Percentiles rank a stretch among this genome's conserved stretches.
phyloP scores from a whole-genome alignment of 805 yeast genomes.

The Starmerella floris region DNA sequence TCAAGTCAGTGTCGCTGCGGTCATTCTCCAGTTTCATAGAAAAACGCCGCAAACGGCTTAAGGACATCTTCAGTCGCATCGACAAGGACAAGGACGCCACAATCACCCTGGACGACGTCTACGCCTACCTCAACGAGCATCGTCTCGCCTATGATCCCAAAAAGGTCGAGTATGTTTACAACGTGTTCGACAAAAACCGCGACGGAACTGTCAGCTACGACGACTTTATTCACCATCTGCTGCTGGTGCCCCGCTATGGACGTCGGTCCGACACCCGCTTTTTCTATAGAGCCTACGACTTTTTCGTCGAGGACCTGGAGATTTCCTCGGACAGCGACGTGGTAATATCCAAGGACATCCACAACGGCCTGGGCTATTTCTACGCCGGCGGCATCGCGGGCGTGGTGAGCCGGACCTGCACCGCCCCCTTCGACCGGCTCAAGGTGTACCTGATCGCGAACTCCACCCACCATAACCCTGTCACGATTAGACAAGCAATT shows the following conservation, averaged over 20 bases:
- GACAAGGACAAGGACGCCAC: slow-evolving; percentile 20
- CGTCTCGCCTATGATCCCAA: slow-evolving; percentile 40
- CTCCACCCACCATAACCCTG: slow-evolving; percentile 24
- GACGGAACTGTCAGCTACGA: slow-evolving; percentile 66
- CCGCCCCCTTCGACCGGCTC: slow-evolving; percentile 93
- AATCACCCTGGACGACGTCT: slow-evolving; percentile 27
- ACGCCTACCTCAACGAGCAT: slow-evolving; percentile 45
- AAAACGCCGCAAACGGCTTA: slow-evolving; percentile 20
- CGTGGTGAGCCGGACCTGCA: slow-evolving; percentile 86
- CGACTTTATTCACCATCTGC: slow-evolving; percentile 70
- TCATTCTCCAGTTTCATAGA: slow-evolving; percentile 20
- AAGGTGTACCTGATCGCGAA: slow-evolving; percentile 90
- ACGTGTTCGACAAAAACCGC: slow-evolving; percentile 39
- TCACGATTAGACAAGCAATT: slow-evolving; percentile 72
- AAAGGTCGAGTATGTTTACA: slow-evolving; percentile 44
- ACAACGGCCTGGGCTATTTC: slow-evolving; percentile 80
- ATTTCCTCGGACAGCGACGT: slow-evolving; percentile 87
- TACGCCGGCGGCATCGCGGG: slow-evolving; percentile 93
- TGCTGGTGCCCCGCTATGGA: slow-evolving; percentile 55
- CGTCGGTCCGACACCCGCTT: slow-evolving; percentile 30
- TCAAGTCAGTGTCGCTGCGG: slow-evolving; percentile 8
- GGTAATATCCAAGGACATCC: slow-evolving; percentile 60
- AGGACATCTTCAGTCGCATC: slow-evolving; percentile 19
- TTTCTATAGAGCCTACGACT: slow-evolving; percentile 66
- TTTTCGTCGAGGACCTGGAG: slow-evolving; percentile 69